These are phyloP conservation scores for Claviceps cyperi DNA, from an alignment of 2,329 filamentous ascomycete species.

Conservation along the genomic window DNA sequence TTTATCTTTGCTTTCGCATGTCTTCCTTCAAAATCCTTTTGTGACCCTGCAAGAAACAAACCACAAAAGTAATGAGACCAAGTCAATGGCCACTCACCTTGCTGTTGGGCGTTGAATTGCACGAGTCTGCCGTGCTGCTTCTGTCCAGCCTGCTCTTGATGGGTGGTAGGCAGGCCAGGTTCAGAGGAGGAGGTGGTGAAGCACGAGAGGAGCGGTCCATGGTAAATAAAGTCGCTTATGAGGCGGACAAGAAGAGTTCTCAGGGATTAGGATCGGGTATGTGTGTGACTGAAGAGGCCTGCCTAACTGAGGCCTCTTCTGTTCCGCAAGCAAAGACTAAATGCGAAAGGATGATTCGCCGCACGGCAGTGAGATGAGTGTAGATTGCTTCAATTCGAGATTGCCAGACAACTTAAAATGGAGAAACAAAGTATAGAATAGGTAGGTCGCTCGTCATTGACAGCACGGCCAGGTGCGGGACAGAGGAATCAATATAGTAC, in stretches of 20 bases:
- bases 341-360: too few relatives aligned
- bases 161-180: conserved; percentile 6
- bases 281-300: too few relatives aligned
- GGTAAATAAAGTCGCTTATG: neutral
- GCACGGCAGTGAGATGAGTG: too few relatives aligned
- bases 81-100: conserved; percentile 11
- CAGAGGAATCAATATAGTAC: neutral
- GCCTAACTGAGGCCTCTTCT: too few relatives aligned
- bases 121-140: conserved; percentile 11
- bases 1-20: neutral
- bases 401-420: neutral
- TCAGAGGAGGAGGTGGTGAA: conserved; percentile 6
- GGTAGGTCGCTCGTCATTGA: neutral
- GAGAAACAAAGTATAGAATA: neutral
- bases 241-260: too few relatives aligned
- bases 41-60: neutral
- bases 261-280: too few relatives aligned
- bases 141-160: conserved; percentile 10
- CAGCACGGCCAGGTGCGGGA: neutral
- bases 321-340: too few relatives aligned
- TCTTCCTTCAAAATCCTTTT: neutral
- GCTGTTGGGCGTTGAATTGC: conserved; percentile 7
- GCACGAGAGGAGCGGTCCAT: conserved; percentile 5
- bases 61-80: neutral
- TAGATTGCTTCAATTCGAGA: too few relatives aligned